Evolutionary conservation across 2,329 filamentous ascomycete species (phyloP).

Genomic region (Nemania sp.): DNA sequence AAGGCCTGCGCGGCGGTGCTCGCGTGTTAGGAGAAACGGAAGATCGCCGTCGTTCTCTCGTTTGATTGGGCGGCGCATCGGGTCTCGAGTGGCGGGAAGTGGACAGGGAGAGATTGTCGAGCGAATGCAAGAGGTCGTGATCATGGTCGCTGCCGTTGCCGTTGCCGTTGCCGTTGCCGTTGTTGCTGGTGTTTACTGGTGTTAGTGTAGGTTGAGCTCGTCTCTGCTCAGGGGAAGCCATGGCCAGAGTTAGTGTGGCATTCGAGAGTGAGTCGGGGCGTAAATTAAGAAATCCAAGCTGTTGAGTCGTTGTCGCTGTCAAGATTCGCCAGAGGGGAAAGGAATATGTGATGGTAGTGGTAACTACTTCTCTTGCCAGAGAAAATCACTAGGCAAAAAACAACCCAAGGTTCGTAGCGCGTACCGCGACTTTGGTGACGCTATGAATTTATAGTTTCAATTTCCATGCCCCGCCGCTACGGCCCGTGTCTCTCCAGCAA

Average conservation of each 20-base stretch:
- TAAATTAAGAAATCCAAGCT: neutral
- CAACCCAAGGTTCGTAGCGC: constrained; percentile 15
- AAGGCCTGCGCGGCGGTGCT: constrained; percentile 49
- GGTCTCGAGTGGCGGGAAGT: constrained; percentile 44
- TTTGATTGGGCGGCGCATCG: constrained; percentile 18
- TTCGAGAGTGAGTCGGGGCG: constrained; percentile 2
- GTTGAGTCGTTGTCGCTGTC: neutral
- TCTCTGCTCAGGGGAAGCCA: constrained; percentile 36
- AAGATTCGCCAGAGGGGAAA: neutral
- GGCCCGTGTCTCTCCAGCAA: constrained; percentile 16
- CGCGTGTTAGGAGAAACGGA: constrained; percentile 42
- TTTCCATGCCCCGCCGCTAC: neutral
- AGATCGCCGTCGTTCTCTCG: constrained; percentile 28
- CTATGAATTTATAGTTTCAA: neutral
- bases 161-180: neutral
- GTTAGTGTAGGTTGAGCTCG: constrained; percentile 26
- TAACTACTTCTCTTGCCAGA: neutral
- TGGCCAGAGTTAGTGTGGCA: constrained; percentile 27
- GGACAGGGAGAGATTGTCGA: constrained; percentile 45
- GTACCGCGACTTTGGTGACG: constrained; percentile 22
- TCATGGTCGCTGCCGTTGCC: constrained; percentile 23
- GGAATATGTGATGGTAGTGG: neutral
- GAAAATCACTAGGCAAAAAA: neutral
- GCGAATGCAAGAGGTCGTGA: constrained; percentile 35
- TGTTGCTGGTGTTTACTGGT: constrained; percentile 18